Percentiles rank a stretch among this genome's conserved stretches.
Evolutionary conservation across 1,284 basidiomycete genomes (phyloP).

Genomic region (Vanrija sp.): DNA sequence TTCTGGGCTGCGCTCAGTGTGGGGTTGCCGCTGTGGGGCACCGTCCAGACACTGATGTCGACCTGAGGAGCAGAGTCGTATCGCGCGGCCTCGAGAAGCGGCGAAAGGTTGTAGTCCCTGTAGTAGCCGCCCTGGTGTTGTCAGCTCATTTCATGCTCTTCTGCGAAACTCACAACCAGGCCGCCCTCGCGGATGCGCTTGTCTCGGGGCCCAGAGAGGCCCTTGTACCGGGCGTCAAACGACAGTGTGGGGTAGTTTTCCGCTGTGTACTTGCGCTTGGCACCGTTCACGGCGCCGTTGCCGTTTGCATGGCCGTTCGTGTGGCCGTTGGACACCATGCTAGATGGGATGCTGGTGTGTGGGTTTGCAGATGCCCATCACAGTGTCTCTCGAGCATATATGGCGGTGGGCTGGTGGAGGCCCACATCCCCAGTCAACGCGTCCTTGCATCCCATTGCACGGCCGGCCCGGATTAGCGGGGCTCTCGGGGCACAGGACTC

Average conservation of each 20-base stretch:
- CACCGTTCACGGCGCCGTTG: not conserved
- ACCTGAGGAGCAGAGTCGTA: conserved; percentile 55
- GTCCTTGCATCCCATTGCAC: no score
- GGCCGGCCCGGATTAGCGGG: no score
- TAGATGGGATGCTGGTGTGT: no score
- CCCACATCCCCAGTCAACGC: no score
- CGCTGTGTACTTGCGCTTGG: not conserved
- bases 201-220: not conserved
- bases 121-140: not conserved
- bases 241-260: not conserved
- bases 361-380: not conserved
- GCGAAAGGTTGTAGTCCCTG: conserved; percentile 62
- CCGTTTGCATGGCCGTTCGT: not conserved
- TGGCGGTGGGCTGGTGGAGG: no score
- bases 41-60: conserved; percentile 77
- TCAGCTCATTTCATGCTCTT: not conserved
- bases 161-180: not conserved
- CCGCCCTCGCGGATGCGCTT: not conserved
- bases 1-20: conserved; percentile 57
- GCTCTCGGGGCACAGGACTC: no score
- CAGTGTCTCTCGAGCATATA: no score
- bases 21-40: conserved; percentile 50
- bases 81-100: conserved; percentile 65
- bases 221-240: not conserved
- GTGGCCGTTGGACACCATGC: not conserved